Base-by-base conservation (phyloP, 305 asterid genomes). In the Plantago lanceolata region DNA sequence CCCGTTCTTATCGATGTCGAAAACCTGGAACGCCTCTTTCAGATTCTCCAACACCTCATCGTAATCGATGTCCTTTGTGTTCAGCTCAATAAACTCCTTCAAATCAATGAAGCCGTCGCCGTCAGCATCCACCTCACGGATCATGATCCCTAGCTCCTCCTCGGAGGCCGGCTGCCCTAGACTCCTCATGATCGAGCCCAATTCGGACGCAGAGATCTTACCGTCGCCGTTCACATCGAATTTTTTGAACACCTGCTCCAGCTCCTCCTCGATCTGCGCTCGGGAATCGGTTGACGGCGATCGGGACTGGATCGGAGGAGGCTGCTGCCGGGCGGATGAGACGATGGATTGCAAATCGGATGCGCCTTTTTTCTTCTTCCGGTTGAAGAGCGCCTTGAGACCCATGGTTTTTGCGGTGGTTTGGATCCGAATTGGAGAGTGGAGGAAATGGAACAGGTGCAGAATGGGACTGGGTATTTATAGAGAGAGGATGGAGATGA, bases 191-290 rank as follows among this genome's bases (percentile, higher is more conserved):
- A 92, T 87, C 1, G 83, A 68, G 0, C 94, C 95, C 15, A 92
- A 61, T 62, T 89, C 99, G 6, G 74, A 57, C 2, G 88, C 76
- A 0, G 90, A 89, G 73, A 92, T 89, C 78, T 81, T 80, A 0
- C 95, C 98, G 66, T 92, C 95, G 14, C 95, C 96, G 49, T 92
- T 92, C 0, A 79, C 90, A 65, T 89, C 98, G 53, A 89, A 93
- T 77, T 85, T 89, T 58, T 80, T 84, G 88, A 92, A 92, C 0
- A 92, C 97, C 21, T 82, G 83, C 44, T 82, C 86, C 21, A 87
- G 56, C 16, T 89, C 96, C 14, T 81, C 94, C 77, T 89, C 94
- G 16, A 86, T 56, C 33, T 68, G 72, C 1, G 73, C 56, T 0
- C 86, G 77, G 0, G 74, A 76, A 67, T 70, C n/a, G 1, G 16